Percentiles rank a stretch among this genome's conserved stretches.
phyloP scores from a whole-genome alignment of 352 stramenopile species.

The Phytophthora ramorum region DNA sequence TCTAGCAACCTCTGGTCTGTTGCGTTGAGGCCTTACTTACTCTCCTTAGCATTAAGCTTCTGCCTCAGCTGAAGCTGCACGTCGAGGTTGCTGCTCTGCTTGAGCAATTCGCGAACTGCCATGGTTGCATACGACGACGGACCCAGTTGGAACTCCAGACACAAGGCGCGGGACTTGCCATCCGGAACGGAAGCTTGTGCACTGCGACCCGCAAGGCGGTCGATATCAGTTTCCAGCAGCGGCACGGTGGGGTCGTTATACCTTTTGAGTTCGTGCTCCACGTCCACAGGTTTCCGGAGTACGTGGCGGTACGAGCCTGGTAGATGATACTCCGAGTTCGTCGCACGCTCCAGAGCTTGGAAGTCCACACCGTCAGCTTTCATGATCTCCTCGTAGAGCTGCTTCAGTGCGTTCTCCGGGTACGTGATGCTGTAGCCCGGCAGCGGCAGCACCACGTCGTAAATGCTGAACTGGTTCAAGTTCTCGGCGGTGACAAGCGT shows the following conservation, averaged over 20 bases:
- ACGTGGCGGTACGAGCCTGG: slow-evolving; percentile 95
- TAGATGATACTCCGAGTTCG: slow-evolving; percentile 92
- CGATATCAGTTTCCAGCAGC: slow-evolving; percentile 95
- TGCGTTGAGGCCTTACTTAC: slow-evolving; percentile 12
- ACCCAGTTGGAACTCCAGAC: slow-evolving; percentile 83
- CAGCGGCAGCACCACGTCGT: slow-evolving; percentile 97
- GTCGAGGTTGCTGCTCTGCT: slow-evolving; percentile 89
- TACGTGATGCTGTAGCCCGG: slow-evolving; percentile 92
- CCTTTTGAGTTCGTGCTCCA: slow-evolving; percentile 91
- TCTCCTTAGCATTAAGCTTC: slow-evolving; percentile 32
- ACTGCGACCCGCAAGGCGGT: slow-evolving; percentile 55
- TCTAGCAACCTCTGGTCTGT: slow-evolving; percentile 1
- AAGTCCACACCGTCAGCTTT: slow-evolving; percentile 74
- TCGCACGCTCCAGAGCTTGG: slow-evolving; percentile 59
- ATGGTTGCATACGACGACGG: slow-evolving; percentile 96
- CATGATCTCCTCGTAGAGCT: slow-evolving; percentile 72
- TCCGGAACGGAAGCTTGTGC: slow-evolving; percentile 59
- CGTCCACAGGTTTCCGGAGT: slow-evolving; percentile 88
- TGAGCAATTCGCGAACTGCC: slow-evolving; percentile 96
- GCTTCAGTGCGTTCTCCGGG: slow-evolving; percentile 85
- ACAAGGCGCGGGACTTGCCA: slow-evolving; percentile 72
- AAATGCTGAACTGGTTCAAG: slow-evolving; percentile 89
- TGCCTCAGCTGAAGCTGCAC: slow-evolving; percentile 68
- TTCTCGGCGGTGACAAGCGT: slow-evolving; percentile 90
- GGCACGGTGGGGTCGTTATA: slow-evolving; percentile 94